phyloP scores from a whole-genome alignment of 2,329 filamentous ascomycete species.

The Fusarium sp. region DNA sequence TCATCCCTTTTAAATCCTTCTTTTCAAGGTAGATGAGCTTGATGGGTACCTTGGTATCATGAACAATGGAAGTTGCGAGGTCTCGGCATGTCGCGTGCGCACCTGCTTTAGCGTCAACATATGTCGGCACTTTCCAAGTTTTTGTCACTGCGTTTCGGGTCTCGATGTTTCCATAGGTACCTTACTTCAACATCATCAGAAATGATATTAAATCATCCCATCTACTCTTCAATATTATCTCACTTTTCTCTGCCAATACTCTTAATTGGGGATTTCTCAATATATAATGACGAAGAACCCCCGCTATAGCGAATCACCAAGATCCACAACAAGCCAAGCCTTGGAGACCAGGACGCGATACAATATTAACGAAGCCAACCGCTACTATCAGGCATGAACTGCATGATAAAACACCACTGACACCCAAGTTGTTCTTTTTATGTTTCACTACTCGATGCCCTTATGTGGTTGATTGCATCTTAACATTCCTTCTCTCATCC shows the following conservation, averaged over 20 bases:
- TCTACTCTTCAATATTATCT: neutral
- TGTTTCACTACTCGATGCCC: neutral
- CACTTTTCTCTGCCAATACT: neutral
- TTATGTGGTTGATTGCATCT: neutral
- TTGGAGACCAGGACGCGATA: slow-evolving; percentile 31
- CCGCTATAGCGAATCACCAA: slow-evolving; percentile 10
- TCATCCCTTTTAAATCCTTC: neutral
- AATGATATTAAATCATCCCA: neutral
- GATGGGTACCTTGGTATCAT: neutral
- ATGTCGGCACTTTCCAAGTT: slow-evolving; percentile 26
- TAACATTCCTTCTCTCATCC: slow-evolving; percentile 18
- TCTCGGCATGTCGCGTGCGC: slow-evolving; percentile 18
- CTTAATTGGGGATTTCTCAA: neutral
- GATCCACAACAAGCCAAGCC: slow-evolving; percentile 31
- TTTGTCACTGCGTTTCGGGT: slow-evolving; percentile 2
- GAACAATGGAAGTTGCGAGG: neutral
- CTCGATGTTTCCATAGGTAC: neutral
- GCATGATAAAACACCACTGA: slow-evolving; percentile 13
- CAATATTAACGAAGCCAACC: slow-evolving; percentile 23
- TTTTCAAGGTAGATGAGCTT: neutral
- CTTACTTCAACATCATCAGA: slow-evolving; percentile 12
- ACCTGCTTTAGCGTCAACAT: slow-evolving; percentile 35
- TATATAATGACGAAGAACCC: slow-evolving; percentile 15
- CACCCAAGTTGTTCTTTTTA: neutral
- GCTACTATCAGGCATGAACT: slow-evolving; percentile 24